phyloP scores from a whole-genome alignment of 441 rosid genomes.

The Pelargonium citronellum region DNA sequence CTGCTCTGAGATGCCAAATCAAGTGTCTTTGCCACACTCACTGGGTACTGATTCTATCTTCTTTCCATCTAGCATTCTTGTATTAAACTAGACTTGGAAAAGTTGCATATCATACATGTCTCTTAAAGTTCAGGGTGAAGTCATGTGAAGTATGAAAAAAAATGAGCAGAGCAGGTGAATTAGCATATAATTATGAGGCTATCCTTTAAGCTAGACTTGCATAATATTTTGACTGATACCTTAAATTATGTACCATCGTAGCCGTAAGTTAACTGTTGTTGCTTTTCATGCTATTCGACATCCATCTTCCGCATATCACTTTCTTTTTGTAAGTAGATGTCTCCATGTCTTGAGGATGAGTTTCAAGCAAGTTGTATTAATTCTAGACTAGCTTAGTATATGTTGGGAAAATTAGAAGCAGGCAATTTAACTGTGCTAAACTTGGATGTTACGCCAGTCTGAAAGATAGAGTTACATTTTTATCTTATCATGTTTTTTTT shows the following conservation, averaged over 20 bases:
- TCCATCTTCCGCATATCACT: background rate
- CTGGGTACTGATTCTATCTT: conserved; percentile 42
- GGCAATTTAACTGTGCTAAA: background rate
- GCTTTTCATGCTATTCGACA: background rate
- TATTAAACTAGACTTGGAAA: background rate
- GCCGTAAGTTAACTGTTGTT: background rate
- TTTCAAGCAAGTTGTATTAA: background rate
- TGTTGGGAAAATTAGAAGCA: background rate
- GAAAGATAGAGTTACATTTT: background rate
- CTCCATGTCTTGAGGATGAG: background rate
- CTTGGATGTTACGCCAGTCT: background rate
- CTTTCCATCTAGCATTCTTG: background rate
- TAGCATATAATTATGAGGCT: background rate
- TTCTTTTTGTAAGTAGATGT: background rate
- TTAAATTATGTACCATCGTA: background rate
- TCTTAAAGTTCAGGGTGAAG: background rate
- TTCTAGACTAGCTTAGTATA: background rate
- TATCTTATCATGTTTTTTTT: background rate
- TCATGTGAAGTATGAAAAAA: background rate
- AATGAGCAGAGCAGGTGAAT: background rate
- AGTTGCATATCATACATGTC: background rate
- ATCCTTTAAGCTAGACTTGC: background rate
- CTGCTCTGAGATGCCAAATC: conserved; percentile 52
- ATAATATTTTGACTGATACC: too few relatives aligned
- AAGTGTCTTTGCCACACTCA: conserved; percentile 28